Base-by-base conservation (phyloP, 257 asterid species). In the Solanum microdontum region DNA sequence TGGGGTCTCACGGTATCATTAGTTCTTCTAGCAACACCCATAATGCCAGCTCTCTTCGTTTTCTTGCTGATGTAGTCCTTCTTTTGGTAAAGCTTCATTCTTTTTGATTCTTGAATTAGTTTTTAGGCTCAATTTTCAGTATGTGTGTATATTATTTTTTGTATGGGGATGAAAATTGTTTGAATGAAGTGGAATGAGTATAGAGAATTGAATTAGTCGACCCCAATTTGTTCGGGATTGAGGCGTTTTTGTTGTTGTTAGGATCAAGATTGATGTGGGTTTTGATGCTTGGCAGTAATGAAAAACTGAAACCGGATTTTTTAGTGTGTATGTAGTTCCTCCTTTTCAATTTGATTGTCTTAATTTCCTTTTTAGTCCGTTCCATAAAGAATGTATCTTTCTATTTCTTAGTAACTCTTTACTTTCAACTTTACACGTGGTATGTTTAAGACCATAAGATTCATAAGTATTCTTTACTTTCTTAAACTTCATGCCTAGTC, bases 31-130 rank as follows among this genome's bases (percentile, higher is more conserved):
- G 24, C 84, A 90, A 89, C 64, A 79, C 37, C 51, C 82, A 89
- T 69, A 85, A 91, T 86, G 91, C 95, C 89, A 60, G 83, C 72
- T 90, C 96, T 89, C 89, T 90, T 70, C 92, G 94, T 89, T 94
- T 96, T 90, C 97, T 95, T 79, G 98, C 96, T 4, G 89, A 93
- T 79, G 92, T 95, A 86, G 88, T 93, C 85, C 92, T 82, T 84
- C 89, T 97, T 72, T 85, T 97, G 93, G 98, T 95, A 91, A 32
- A 15, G 0, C 17, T 40, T 72, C 13, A 0, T 68, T 24, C 26
- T 34, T n/a, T 51, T 45, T 15, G 0, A 79, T 79, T 43, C 62
- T 39, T 77, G 30, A 24, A 8, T 40, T 14, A 3, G 8, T 40
- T 43, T 76, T 40, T 36, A 34, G 48, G 48, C 39, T 34, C 17